Evolutionary conservation across 163 green algal species (phyloP), one percentile per base, ranked within the genome.

Genomic region (Picocystis sp.): DNA sequence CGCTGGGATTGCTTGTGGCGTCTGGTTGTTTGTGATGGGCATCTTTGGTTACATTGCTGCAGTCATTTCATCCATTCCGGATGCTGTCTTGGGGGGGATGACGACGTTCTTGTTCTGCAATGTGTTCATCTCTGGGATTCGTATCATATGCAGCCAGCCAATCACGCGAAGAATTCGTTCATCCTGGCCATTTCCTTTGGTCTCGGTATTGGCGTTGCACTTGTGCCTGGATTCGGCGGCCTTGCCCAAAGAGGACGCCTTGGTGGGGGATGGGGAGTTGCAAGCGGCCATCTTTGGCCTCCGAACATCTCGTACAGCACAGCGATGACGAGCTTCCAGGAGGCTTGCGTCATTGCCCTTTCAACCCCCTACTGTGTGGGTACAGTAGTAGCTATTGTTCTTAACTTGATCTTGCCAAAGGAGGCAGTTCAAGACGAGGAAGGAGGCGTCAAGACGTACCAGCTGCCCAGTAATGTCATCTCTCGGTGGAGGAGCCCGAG

Each of bases 11-110:
- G 68, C 70, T 2, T 82, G 69, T 34, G 76, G 61, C 23, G 43
- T 72, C 55, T 88, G 76, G 77, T 74, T 93, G 6, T 61, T 93
- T 49, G 47, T 88, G 2, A 66, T 87, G 9, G 82, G 82, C 13
- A 60, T 64, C 43, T 55, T 61, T 38, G 54, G 29, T 17, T 55
- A 61, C 23, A 11, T 50, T 56, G 66, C 11, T 72, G 64, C 63
- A 76, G 60, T 64, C 22, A 63, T 64, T n/a, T 45, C 58, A 13
- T 58, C 41, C 51, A 64, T 64, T 35, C 57, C 57, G 2, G 46
- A 64, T 19, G 47, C 49, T 41, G 57, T 64, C 25, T 50, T 64
- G n/a, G 57, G 57, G 33, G 57, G 57, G 21, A 64, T 86, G 69
- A 79, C 60, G 13, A 75, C 66, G 38, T 85, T 85, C 67, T 70